phyloP scores from a whole-genome alignment of 768 basidiomycete species.

The Sarcodon aspratus region DNA sequence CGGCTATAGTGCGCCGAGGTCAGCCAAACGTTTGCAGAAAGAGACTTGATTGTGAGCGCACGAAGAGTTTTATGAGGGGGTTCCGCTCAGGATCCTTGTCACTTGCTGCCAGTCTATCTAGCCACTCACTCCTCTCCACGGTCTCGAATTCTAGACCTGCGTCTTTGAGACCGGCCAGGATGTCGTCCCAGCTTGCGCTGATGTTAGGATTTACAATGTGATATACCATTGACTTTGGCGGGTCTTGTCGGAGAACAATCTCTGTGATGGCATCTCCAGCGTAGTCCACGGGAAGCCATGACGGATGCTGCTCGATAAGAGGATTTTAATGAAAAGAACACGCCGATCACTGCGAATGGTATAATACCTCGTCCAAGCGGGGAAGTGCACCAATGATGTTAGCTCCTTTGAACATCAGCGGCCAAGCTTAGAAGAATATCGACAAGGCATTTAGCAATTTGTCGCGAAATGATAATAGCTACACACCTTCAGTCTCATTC shows the following conservation, averaged over 20 bases:
- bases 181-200: constrained; percentile 22
- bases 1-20: constrained; percentile 9
- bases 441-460: too few relatives aligned
- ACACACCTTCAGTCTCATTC: constrained; percentile 34
- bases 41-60: constrained; percentile 3
- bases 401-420: constrained; percentile 33
- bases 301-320: constrained; percentile 20
- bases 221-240: constrained; percentile 15
- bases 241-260: constrained; percentile 17
- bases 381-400: constrained; percentile 27
- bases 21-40: constrained; percentile 4
- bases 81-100: constrained; percentile 25
- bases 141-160: constrained; percentile 29
- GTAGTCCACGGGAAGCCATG: constrained; percentile 44
- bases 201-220: constrained; percentile 26
- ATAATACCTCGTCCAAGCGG: constrained; percentile 16
- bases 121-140: constrained; percentile 25
- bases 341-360: not conserved
- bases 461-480: too few relatives aligned
- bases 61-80: constrained; percentile 32
- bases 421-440: constrained; percentile 11
- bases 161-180: constrained; percentile 26
- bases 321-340: not conserved
- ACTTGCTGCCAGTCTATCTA: constrained; percentile 21
- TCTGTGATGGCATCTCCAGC: constrained; percentile 37